Evolutionary conservation across 73 alveolate genomes (phyloP).

Genomic region (Vitrella brassicaformis): DNA sequence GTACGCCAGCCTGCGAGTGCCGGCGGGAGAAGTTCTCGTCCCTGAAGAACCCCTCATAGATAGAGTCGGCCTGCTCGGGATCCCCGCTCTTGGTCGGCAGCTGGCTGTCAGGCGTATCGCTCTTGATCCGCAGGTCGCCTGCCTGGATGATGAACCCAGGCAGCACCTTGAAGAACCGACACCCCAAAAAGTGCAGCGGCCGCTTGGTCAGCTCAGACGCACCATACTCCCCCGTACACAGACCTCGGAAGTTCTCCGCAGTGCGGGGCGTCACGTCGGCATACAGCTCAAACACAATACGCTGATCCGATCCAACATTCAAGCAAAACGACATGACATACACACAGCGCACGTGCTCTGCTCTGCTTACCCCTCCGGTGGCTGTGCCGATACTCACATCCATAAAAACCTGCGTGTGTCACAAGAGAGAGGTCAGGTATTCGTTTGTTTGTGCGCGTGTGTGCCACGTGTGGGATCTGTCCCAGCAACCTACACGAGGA

Average conservation of each 20-base stretch:
- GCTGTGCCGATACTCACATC: too few species aligned
- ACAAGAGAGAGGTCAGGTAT: too few species aligned
- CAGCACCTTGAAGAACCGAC: background rate
- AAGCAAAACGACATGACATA: too few species aligned
- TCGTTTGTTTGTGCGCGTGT: too few species aligned
- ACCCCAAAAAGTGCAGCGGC: background rate
- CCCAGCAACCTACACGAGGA: too few species aligned
- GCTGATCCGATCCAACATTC: too few species aligned
- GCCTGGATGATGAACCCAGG: conserved; percentile 57
- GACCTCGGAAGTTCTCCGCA: conserved; percentile 89
- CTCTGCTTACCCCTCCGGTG: too few species aligned
- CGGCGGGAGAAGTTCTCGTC: conserved; percentile 78
- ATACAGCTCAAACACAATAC: conserved; percentile 78
- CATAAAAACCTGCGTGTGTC: too few species aligned
- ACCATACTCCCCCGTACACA: conserved; percentile 94
- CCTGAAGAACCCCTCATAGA: conserved; percentile 71
- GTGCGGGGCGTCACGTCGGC: conserved; percentile 80
- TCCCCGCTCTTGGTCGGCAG: conserved; percentile 79
- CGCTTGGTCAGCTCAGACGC: background rate
- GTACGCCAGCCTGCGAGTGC: conserved; percentile 66
- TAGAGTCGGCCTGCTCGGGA: conserved; percentile 89
- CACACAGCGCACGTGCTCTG: too few species aligned
- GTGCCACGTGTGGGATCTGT: too few species aligned
- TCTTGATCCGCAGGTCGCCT: conserved; percentile 90
- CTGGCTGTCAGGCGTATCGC: too few species aligned